Base-by-base conservation (phyloP, 345 rosid genomes). In the Eucalyptus sp. region DNA sequence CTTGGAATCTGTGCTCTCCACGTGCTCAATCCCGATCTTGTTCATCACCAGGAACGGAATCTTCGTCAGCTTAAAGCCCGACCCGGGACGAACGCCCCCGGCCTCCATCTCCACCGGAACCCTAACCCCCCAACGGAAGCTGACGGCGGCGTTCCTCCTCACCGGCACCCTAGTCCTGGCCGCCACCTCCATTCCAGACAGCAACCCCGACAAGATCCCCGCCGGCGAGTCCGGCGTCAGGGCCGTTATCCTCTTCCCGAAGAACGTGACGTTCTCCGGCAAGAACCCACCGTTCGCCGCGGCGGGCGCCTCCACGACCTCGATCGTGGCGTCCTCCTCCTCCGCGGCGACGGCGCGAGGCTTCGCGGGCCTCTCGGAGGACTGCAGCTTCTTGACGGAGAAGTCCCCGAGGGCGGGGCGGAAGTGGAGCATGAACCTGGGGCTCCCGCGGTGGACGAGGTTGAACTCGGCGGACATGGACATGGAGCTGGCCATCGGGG, bases 121-220 rank as follows among this genome's bases (percentile, higher is more conserved):
- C 96, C 97, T 93, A 76, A 97, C 94, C 7, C 99, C 99, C 99
- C 99, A 97, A 86, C 98, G 93, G 94, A 95, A 95, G 89, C 92
- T 96, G 89, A 96, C 90, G 8, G 95, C 92, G 17, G 97, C 97
- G 14, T 91, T 93, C 50, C 94, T 93, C 92, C 93, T 94, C 52
- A 96, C 92, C 9, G 99, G 99, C 8, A 97, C 88, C 41, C 88
- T 90, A 54, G 99, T 96, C 92, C 91, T 94, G 54, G 99, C 99
- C 31, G 96, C 91, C 25, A 96, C 92, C 89, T 97, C 98, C 15
- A 96, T 88, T 0, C 99, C 97, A 10, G 98, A 92, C 4, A 96
- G 89, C 62, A 91, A 54, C 6, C 92, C 92, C 5, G 94, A 92
- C 15, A 96, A 54, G 22, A 92, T 94, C 60, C 91, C 93, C 2